Evolutionary conservation across 2,329 filamentous ascomycete species (phyloP), one percentile per base, ranked within the genome.

Genomic region (Karstenula rhodostoma): DNA sequence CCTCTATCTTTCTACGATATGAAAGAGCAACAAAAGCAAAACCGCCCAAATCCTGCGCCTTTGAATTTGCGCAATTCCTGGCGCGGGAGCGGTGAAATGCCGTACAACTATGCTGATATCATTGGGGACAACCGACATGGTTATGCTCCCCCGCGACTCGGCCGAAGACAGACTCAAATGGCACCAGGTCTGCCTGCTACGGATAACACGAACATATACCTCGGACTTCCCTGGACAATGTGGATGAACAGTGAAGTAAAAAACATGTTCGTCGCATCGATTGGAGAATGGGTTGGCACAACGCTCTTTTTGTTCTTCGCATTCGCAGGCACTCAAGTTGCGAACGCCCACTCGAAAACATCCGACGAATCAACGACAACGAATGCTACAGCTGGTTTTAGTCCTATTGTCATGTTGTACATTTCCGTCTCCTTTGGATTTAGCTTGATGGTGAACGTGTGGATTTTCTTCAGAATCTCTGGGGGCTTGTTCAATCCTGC

Each of bases 301-400:
- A 69, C 74, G 10, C 65, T 79, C 13, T 79, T 80, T 60, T 67
- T 80, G 17, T 79, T 70, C 67, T 76, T 80, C 53, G 78, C 77
- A 12, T 69, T 79, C 25, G 67, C 69, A 10, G 78, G 75, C 10
- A 74, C 77, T 1, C 77, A 79, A 56, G 74, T 78, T 19, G 76
- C 77, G 32, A 79, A 79, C 62, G 74, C 83, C 12, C 81, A 76
- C 56, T 83, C 80, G 57, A 73, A 73, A 35, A 73, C 78, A 61
- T 77, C 51, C 49, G 13, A 44, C 17, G 59, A 63, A 49, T 62
- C 65, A 57, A 71, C 79, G 2, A 81, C 79, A 1, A 78, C 80
- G 0, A 76, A 77, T 53, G 78, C 71, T 6, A 65, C 73, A 2
- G 79, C 79, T 0, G 79, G 78, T 6, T 80, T 80, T 59, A 76